phyloP scores from a whole-genome alignment of 164 flowering plant genomes.

The Nymphaea thermarum region DNA sequence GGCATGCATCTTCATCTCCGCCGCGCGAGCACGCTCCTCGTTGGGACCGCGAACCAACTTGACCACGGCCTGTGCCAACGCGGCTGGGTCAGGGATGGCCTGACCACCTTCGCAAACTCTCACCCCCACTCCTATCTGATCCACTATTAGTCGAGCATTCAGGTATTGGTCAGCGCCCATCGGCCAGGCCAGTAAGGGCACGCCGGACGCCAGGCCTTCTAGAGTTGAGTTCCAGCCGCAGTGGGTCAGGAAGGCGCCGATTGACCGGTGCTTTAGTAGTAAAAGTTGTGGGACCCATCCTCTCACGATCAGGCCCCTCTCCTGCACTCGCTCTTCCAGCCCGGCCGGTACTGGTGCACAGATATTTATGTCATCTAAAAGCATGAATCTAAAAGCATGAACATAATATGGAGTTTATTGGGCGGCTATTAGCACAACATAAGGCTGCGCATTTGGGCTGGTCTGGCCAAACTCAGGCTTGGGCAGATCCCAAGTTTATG shows the following conservation, averaged over 20 bases:
- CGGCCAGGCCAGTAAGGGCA: constrained; percentile 40
- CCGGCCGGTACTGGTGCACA: constrained; percentile 18
- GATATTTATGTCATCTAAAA: no score
- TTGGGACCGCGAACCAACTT: neutral
- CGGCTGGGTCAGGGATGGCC: neutral
- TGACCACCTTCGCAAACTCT: neutral
- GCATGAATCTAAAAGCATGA: no score
- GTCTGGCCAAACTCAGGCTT: no score
- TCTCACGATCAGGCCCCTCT: constrained; percentile 26
- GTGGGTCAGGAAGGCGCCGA: constrained; percentile 40
- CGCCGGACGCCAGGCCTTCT: constrained; percentile 33
- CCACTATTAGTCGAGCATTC: neutral
- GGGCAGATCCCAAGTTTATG: no score
- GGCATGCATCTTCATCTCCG: neutral
- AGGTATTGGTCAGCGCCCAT: constrained; percentile 49
- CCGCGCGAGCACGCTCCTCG: neutral
- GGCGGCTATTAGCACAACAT: no score
- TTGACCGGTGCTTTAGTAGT: constrained; percentile 5
- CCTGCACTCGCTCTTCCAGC: constrained; percentile 31
- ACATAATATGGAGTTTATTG: no score
- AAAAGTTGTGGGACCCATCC: constrained; percentile 49
- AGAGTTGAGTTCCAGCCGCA: constrained; percentile 59
- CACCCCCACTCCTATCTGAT: neutral
- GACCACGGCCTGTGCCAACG: neutral
- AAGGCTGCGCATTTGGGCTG: no score